Evolutionary conservation across 306 rosid species (phyloP), one percentile per base, ranked within the genome.

Genomic region (Begonia loranthoides): DNA sequence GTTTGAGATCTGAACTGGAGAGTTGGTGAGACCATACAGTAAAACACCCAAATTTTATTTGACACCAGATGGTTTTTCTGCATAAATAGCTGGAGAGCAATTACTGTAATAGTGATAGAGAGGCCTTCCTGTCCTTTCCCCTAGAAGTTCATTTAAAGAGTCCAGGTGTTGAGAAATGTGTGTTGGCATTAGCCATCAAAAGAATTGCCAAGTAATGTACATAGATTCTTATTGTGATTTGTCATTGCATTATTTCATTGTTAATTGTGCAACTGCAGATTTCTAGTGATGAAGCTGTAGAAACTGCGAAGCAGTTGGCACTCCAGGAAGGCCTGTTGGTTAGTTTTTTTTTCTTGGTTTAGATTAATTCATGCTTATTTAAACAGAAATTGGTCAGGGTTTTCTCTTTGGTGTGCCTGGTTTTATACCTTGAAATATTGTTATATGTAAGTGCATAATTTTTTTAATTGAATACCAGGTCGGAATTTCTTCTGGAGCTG

Each of bases 401-500:
- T 28, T 5, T 28, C 36, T 7, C 36, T 28, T 7, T 28, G 36
- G 36, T 47, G 15, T 17, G 59, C 17, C 39, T 6, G 12, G 61
- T 46, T 28, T 34, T 9, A 36, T 59, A 49, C 33, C 5, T 40
- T 14, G 53, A 43, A 17, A 2, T 44, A 19, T 24, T 15, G 17
- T 7, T 24, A 17, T 43, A n/a, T 41, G 40, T 40, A 50, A 39
- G n/a, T 22, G 17, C 16, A 15, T 21, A 36, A 17, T 9, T 15
- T 57, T 48, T 5, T 52, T 68, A 45, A 60, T 62, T 62, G 71
- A 15, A 53, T 59, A 61, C 60, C 73, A 90, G 99, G 99, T 86
- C 52, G 99, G 99, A 19, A 86, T 90, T 64, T 90, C 99, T 65
- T 90, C 99, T 9, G 99, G 99, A 63, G 99, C 95, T 49, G 95